Percentiles rank a stretch among this genome's conserved stretches.
phyloP scores from a whole-genome alignment of 2,329 filamentous ascomycete genomes.

The Scedosporium dehoogii region DNA sequence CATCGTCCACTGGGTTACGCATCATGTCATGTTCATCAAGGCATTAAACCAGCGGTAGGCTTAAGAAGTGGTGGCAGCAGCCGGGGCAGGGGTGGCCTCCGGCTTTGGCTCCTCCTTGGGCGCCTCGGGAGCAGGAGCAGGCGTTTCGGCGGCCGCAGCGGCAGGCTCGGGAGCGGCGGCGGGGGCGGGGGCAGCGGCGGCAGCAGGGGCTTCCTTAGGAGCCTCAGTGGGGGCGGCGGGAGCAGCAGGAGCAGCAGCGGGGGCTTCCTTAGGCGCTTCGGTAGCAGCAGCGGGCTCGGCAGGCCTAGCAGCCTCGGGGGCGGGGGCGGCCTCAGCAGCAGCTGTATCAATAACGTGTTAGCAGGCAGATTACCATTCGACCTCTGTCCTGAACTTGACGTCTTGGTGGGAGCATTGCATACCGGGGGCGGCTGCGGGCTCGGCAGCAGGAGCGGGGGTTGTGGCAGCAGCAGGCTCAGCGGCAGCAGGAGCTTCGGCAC shows the following conservation, averaged over 20 bases:
- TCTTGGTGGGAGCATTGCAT: neutral
- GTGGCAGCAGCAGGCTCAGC: constrained; percentile 21
- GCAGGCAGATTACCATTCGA: too few species aligned
- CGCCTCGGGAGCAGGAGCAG: constrained; percentile 10
- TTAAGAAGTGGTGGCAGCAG: constrained; percentile 6
- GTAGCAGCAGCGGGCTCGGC: constrained; percentile 15
- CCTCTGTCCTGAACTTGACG: neutral
- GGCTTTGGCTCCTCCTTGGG: constrained; percentile 13
- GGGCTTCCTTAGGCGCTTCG: constrained; percentile 16
- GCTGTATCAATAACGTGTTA: too few species aligned
- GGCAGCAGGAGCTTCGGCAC: neutral
- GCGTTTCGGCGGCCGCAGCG: constrained; percentile 8
- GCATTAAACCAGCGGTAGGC: neutral
- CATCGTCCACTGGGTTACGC: neutral
- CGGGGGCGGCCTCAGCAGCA: neutral
- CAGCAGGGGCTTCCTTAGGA: constrained; percentile 11
- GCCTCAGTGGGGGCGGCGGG: constrained; percentile 16
- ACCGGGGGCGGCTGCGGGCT: constrained; percentile 13
- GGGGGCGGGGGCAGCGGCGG: constrained; percentile 8
- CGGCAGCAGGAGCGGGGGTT: constrained; percentile 15
- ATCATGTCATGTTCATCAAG: neutral
- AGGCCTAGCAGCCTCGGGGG: constrained; percentile 2
- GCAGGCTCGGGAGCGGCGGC: constrained; percentile 9
- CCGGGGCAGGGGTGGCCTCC: constrained; percentile 14
- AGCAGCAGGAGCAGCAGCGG: constrained; percentile 14